Evolutionary conservation across 306 rosid genomes (phyloP).

Genomic region (Quercus mongolica): DNA sequence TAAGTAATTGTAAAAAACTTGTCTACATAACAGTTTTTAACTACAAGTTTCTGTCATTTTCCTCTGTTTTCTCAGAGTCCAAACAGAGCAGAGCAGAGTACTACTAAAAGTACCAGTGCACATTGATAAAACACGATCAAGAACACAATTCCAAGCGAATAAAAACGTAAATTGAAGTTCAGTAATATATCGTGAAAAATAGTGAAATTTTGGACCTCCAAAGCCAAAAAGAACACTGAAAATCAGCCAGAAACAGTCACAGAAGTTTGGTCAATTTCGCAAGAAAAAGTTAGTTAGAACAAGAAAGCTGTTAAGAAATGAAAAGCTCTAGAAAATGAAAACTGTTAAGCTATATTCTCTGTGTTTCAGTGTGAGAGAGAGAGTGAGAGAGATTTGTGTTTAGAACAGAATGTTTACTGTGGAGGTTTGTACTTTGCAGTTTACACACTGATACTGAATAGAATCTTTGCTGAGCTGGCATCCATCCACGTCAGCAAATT

Average conservation of each 20-base stretch:
- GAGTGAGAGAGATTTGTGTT: constrained; percentile 7
- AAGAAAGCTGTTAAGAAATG: neutral
- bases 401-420: constrained; percentile 2
- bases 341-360: neutral
- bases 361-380: neutral
- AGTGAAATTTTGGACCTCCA: neutral
- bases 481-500: constrained; percentile 22
- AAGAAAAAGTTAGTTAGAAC: too few species aligned
- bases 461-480: neutral
- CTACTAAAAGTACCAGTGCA: neutral
- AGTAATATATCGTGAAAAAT: neutral
- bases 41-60: constrained; percentile 1
- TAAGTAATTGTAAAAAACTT: neutral
- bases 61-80: constrained; percentile 23
- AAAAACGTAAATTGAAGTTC: neutral
- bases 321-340: neutral
- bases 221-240: neutral
- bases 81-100: constrained; percentile 6
- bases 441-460: neutral
- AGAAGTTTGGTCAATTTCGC: neutral
- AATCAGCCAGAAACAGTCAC: neutral
- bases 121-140: neutral
- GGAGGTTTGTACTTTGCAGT: neutral
- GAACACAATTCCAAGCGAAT: neutral
- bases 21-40: neutral